phyloP scores from a whole-genome alignment of 192 early-diverging fungal genomes.

The Gigaspora rosea region DNA sequence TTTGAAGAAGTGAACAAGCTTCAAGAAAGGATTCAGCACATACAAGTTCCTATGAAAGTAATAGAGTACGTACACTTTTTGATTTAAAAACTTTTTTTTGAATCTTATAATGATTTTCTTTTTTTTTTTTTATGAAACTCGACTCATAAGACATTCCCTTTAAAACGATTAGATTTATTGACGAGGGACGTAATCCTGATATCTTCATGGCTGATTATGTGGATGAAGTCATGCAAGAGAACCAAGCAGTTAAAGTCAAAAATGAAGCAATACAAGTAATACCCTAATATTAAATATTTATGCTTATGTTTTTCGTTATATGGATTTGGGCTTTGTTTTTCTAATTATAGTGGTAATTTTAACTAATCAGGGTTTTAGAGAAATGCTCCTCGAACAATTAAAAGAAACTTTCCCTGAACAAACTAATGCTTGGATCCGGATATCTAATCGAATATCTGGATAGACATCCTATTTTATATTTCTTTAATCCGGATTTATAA shows the following conservation, averaged over 20 bases:
- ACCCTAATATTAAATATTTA: neutral
- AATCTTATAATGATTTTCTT: neutral
- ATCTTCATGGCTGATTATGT: constrained; percentile 45
- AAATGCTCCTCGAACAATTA: constrained; percentile 8
- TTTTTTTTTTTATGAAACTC: neutral
- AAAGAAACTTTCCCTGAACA: constrained; percentile 16
- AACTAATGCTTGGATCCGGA: neutral
- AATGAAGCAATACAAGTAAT: constrained; percentile 36
- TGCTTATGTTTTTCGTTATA: neutral
- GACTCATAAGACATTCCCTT: neutral
- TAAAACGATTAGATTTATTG: constrained; percentile 38
- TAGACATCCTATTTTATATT: neutral
- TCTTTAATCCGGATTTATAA: too few species aligned
- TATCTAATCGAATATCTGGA: too few species aligned
- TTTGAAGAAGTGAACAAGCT: neutral
- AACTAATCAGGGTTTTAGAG: neutral
- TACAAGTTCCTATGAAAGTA: constrained; percentile 6
- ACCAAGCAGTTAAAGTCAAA: constrained; percentile 45
- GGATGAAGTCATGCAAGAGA: constrained; percentile 42
- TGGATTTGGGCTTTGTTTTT: too few species aligned
- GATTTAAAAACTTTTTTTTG: neutral
- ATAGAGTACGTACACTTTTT: constrained; percentile 9
- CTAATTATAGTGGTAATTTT: neutral
- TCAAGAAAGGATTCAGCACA: constrained; percentile 23
- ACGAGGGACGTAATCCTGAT: constrained; percentile 46